Evolutionary conservation across 2,329 filamentous ascomycete genomes (phyloP).

Genomic region (Fusarium sp.): DNA sequence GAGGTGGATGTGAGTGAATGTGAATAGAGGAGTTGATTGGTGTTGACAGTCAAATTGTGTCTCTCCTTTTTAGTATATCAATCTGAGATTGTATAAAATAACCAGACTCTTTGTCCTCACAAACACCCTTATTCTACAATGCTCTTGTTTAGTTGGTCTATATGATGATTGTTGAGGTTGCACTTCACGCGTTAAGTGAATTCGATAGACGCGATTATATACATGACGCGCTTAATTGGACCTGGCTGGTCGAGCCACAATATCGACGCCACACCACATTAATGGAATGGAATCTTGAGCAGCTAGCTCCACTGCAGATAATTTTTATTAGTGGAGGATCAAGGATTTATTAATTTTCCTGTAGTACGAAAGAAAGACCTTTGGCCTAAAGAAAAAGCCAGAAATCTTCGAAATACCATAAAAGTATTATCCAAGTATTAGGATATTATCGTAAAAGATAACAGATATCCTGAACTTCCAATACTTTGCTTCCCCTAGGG

Average conservation of each 20-base stretch:
- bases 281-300: neutral
- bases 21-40: neutral
- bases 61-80: neutral
- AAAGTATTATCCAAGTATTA: too few species aligned
- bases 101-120: neutral
- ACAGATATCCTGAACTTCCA: too few species aligned
- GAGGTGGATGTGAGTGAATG: constrained; percentile 1
- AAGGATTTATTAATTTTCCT: too few species aligned
- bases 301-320: neutral
- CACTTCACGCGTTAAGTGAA: constrained; percentile 27
- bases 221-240: constrained; percentile 29
- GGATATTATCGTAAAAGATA: too few species aligned
- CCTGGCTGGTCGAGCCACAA: constrained; percentile 19
- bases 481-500: too few species aligned
- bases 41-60: neutral
- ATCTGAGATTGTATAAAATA: neutral
- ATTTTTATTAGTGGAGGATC: neutral
- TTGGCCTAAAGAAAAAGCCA: too few species aligned
- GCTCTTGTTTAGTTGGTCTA: constrained; percentile 9
- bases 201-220: constrained; percentile 15
- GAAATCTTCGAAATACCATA: too few species aligned
- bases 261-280: constrained; percentile 14
- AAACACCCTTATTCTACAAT: neutral
- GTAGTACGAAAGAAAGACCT: too few species aligned
- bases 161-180: constrained; percentile 9